These are phyloP conservation scores for Funneliformis geosporum DNA, from an alignment of 192 early-diverging fungal genomes.

Conservation along the genomic window DNA sequence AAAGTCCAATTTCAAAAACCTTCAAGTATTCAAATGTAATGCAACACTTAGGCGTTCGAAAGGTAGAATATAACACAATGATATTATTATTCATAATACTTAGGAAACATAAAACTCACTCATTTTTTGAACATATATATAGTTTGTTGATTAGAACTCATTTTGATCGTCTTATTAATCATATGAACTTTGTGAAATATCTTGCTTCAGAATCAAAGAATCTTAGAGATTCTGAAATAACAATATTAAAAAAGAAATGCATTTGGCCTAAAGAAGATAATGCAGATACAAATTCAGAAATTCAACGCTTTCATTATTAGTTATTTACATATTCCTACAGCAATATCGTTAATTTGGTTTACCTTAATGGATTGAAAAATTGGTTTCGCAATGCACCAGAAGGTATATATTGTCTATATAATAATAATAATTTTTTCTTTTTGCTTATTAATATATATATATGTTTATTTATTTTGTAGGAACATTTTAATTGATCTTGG, in stretches of 20 bases:
- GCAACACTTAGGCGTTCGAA: constrained; percentile 68
- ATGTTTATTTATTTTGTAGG: constrained; percentile 39
- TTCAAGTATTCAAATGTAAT: constrained; percentile 57
- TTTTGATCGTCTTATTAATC: constrained; percentile 85
- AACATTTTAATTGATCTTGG: constrained; percentile 55
- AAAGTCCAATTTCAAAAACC: constrained; percentile 58
- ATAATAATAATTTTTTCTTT: neutral
- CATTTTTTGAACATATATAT: constrained; percentile 7
- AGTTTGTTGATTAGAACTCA: constrained; percentile 81
- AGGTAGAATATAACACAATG: constrained; percentile 41
- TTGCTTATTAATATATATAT: constrained; percentile 36
- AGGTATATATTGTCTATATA: neutral
- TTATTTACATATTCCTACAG: constrained; percentile 70
- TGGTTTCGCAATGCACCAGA: constrained; percentile 43
- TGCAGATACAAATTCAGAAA: constrained; percentile 19
- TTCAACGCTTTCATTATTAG: constrained; percentile 58
- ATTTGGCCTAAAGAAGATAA: constrained; percentile 63
- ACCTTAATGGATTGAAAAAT: constrained; percentile 71
- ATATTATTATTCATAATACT: neutral
- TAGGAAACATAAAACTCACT: neutral
- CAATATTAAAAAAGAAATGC: constrained; percentile 58
- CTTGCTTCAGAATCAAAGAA: constrained; percentile 67
- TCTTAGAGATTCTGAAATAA: constrained; percentile 60
- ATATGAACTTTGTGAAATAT: constrained; percentile 79
- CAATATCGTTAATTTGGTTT: constrained; percentile 57